Conservation (phyloP, 78 protist genomes). For the Dictyostelium firmibasis region DNA sequence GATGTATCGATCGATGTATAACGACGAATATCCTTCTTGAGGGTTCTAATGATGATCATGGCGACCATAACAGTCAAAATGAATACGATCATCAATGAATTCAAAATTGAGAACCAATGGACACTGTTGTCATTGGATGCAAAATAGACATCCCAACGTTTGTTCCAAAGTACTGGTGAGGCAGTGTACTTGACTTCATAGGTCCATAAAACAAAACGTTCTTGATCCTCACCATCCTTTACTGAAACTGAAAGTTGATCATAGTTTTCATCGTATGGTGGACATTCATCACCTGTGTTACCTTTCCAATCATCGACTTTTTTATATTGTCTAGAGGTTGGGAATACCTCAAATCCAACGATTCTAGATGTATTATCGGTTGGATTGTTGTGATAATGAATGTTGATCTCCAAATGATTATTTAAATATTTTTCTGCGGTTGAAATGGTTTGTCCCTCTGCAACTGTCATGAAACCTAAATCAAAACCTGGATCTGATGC, state of each 20-base stretch:
- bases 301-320: background rate
- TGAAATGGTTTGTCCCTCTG: background rate
- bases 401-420: constrained; percentile 85
- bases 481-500: constrained; percentile 50
- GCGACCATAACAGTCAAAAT: constrained; percentile 97
- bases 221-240: background rate
- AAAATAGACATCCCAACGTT: constrained; percentile 97
- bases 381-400: constrained; percentile 66
- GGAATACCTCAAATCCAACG: constrained; percentile 89
- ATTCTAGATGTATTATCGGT: constrained; percentile 36
- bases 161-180: constrained; percentile 89
- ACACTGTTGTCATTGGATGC: constrained; percentile 77
- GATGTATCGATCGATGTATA: constrained; percentile 82
- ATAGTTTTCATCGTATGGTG: background rate
- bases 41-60: constrained; percentile 94
- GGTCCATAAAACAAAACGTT: constrained; percentile 77
- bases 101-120: constrained; percentile 98
- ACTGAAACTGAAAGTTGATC: background rate
- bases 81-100: constrained; percentile 95
- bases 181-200: constrained; percentile 87
- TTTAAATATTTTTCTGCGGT: constrained; percentile 21
- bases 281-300: background rate
- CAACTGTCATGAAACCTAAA: constrained; percentile 3
- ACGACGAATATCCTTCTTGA: constrained; percentile 88
- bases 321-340: constrained; percentile 48